These are phyloP conservation scores for Spiraea crenata DNA, from an alignment of 331 rosid species.

Conservation along the genomic window DNA sequence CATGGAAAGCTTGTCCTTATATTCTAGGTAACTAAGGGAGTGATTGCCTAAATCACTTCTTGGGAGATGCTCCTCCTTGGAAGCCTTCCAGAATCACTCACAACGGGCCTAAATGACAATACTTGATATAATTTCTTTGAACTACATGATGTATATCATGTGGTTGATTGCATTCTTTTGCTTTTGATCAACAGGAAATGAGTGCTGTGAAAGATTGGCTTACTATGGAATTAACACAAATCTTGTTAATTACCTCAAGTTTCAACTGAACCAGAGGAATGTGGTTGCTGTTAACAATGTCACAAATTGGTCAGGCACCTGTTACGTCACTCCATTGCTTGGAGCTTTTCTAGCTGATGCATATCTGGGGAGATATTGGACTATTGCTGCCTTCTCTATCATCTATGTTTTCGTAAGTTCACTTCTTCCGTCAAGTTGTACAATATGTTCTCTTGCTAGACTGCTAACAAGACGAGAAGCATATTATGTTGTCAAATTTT, in stretches of 20 bases:
- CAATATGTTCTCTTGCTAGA: background rate
- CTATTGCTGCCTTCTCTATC: conserved; percentile 12
- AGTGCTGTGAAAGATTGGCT: conserved; percentile 20
- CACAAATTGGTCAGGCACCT: conserved; percentile 22
- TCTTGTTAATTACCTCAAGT: conserved; percentile 20
- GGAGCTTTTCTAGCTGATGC: conserved; percentile 25
- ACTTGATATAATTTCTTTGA: background rate
- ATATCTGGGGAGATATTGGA: conserved; percentile 11
- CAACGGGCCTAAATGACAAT: background rate
- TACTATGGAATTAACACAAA: conserved; percentile 15
- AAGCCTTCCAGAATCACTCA: too few species aligned
- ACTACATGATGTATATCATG: background rate
- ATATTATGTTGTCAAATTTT: too few species aligned
- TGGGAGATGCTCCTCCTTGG: too few species aligned
- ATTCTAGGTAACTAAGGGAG: conserved; percentile 10
- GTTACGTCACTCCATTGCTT: conserved; percentile 19
- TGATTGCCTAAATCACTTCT: too few species aligned
- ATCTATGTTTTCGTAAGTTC: conserved; percentile 13
- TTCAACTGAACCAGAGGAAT: conserved; percentile 22
- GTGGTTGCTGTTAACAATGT: conserved; percentile 20
- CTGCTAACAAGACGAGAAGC: too few species aligned
- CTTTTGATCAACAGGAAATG: conserved; percentile 5
- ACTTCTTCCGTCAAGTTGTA: background rate
- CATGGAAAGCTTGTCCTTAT: conserved; percentile 22
- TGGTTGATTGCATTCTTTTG: background rate